phyloP scores from a whole-genome alignment of 2,329 filamentous ascomycete genomes.

The Coniochaeta sp. region DNA sequence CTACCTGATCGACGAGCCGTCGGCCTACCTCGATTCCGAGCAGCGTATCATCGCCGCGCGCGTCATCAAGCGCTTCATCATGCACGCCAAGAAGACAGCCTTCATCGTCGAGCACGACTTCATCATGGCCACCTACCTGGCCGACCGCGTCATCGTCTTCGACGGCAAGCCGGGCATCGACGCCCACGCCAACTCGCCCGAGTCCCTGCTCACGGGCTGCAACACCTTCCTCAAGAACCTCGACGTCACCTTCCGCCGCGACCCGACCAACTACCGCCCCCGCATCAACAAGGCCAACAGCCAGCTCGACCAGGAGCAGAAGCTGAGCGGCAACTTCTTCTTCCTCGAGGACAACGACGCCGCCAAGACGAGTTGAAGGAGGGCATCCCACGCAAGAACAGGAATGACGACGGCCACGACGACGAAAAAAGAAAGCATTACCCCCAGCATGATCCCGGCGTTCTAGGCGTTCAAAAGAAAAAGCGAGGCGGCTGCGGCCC shows the following conservation, averaged over 20 bases:
- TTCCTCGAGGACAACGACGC: constrained; percentile 75
- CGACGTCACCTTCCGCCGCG: constrained; percentile 96
- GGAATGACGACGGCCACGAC: constrained; percentile 11
- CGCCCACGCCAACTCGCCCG: constrained; percentile 79
- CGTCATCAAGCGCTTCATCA: constrained; percentile 99
- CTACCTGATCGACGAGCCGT: constrained; percentile 97
- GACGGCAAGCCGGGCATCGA: constrained; percentile 88
- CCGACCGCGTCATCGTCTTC: constrained; percentile 97
- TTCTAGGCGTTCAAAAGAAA: constrained; percentile 47
- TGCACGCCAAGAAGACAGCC: constrained; percentile 99
- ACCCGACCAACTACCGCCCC: constrained; percentile 90
- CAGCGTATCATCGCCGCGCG: constrained; percentile 96
- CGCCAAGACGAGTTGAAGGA: constrained; percentile 52
- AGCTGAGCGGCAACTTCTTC: constrained; percentile 91
- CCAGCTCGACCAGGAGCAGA: constrained; percentile 97
- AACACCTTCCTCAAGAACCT: constrained; percentile 95
- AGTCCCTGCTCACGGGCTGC: constrained; percentile 90
- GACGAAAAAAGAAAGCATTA: constrained; percentile 10
- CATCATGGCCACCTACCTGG: constrained; percentile 73
- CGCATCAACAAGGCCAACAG: constrained; percentile 97
- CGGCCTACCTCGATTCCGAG: constrained; percentile 95
- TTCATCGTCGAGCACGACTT: constrained; percentile 99
- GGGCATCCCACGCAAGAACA: constrained; percentile 43
- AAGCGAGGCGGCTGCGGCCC: constrained; percentile 18
- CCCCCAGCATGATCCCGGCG: constrained; percentile 28